Evolutionary conservation across 441 rosid genomes (phyloP).

Genomic region (Viola pubescens): DNA sequence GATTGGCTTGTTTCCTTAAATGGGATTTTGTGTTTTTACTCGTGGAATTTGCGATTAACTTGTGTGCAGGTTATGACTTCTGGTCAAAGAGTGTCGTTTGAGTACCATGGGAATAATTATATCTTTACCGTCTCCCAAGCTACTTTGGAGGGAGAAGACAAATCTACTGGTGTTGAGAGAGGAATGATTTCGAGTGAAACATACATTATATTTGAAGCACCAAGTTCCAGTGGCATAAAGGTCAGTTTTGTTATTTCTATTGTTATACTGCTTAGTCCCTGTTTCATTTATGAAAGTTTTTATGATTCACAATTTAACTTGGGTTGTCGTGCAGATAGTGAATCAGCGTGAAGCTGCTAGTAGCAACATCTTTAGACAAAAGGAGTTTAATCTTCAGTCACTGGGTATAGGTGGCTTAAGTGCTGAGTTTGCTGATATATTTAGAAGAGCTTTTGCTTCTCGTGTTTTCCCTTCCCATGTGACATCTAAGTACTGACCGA

Average conservation of each 20-base stretch:
- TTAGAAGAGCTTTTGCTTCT: conserved; percentile 97
- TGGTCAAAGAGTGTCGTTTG: conserved; percentile 81
- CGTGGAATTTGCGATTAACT: conserved; percentile 11
- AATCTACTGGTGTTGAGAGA: conserved; percentile 60
- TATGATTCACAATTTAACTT: too few relatives aligned
- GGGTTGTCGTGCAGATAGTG: conserved; percentile 49
- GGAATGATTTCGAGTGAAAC: conserved; percentile 77
- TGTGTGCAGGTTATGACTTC: conserved; percentile 73
- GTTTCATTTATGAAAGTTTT: too few relatives aligned
- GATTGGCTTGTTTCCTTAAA: not conserved
- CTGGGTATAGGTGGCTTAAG: conserved; percentile 96
- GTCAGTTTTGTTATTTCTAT: conserved; percentile 27
- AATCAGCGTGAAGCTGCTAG: conserved; percentile 99
- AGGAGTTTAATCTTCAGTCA: conserved; percentile 90
- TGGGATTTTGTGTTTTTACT: not conserved
- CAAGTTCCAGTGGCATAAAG: conserved; percentile 89
- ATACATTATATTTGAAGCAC: conserved; percentile 82
- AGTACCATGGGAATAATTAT: conserved; percentile 89
- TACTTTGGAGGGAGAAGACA: conserved; percentile 57
- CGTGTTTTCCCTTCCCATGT: conserved; percentile 90
- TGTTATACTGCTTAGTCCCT: not conserved
- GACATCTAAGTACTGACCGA: conserved; percentile 59
- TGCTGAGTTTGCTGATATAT: conserved; percentile 94
- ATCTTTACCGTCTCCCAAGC: conserved; percentile 81
- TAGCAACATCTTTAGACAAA: conserved; percentile 85